Base-by-base conservation (phyloP, 2,329 filamentous ascomycete species). In the Penicillium sp. region DNA sequence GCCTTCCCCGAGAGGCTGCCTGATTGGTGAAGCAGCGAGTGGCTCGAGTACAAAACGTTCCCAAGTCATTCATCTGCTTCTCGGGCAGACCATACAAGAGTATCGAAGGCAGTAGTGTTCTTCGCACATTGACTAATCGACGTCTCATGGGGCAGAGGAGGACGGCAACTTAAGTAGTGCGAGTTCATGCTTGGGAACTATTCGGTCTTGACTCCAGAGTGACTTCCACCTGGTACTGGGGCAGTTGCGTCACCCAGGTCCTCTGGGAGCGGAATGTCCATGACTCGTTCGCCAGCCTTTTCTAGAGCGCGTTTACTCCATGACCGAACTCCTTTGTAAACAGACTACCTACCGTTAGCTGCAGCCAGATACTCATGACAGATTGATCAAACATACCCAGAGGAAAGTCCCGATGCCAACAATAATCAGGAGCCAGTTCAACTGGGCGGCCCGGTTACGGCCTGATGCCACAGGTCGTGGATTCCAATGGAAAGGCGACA, bases 111-210 rank as follows among this genome's bases (percentile, higher is more conserved):
- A 59, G 62, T 59, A 62, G 79, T 62, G 59, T 80, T 95, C 79
- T 95, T 78, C 88, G 90, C 90, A 95, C 87, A 84, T 83, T 88
- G 90, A 95, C 90, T 93, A 84, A 91, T 93, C 84, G 86, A 84
- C 88, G 90, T 82, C 82, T 83, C 84, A 92, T 81, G 81, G 87
- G 80, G 75, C 47, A 50, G 47, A 81, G 78, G 77, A 77, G 83
- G 80, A 81, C 90, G 89, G 81, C 88, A 95, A 93, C 90, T 95
- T 87, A 95, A 86, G 87, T 88, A 86, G 87, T 92, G 89, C 89
- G 87, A 52, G 40, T 47, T 61, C 51, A 67, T 35, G 57, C 45
- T 70, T 62, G 31, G 31, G 59, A 59, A 50, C 49, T 49, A 47
- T 8, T 50, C 50, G 45, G 80, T 75, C 25, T 80, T 77, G n/a